Base-by-base conservation (phyloP, 441 rosid species). In the Arabidopsis hybrid region DNA sequence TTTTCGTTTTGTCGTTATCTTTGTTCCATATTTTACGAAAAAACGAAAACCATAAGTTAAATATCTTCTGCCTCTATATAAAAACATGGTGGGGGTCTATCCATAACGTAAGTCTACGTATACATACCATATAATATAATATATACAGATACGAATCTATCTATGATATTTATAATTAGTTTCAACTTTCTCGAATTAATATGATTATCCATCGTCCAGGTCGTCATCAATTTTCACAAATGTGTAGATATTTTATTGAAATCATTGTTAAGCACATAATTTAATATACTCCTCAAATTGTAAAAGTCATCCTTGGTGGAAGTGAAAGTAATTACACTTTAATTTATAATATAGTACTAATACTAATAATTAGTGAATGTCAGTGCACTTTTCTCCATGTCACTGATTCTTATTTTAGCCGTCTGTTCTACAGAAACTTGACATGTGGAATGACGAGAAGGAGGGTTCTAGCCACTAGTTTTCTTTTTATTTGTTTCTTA, bases 361-460 rank as follows among this genome's bases (percentile, higher is more conserved):
- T 9, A 58, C 32, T 2, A 1, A 52, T 65, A 60, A 60, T 13
- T 35, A 35, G 29, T 12, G 13, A 12, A 57, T n/a, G 4, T 35
- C 59, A 75, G 59, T 75, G 74, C 70, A 69, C 79, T 75, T 75
- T 75, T 75, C 43, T 69, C 71, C 79, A 56, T 40, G 71, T 69
- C 75, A 69, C 47, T 26, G 51, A 63, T 69, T 47, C 60, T 55
- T 38, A 46, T 35, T 34, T 68, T 16, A 43, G 79, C 75, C 75
- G 75, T 47, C 75, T 57, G 32, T 38, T 63, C 75, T 7, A 69
- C 71, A 69, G 39, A 47, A 55, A 12, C 7, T 1, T 0, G 66
- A 63, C 79, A 76, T 59, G 75, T 76, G 71, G 71, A 63, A 9
- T 8, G 12, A 50, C 39, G 40, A 6, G 8, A 31, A 6, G 7